Conservation (phyloP, 2,329 filamentous ascomycete genomes). For the Coniochaeta ligniaria region DNA sequence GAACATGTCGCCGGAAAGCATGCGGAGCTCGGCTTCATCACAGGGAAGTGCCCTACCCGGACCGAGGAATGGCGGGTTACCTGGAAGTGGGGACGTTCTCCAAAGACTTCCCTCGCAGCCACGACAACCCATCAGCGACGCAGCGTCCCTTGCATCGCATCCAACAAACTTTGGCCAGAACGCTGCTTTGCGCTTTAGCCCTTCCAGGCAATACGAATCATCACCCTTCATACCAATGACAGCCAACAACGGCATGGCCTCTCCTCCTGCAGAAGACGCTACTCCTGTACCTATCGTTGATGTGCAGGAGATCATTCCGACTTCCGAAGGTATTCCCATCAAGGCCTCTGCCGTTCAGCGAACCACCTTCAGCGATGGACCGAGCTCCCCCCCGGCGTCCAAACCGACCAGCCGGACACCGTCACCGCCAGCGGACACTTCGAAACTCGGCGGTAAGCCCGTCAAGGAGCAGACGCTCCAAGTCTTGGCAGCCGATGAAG, state of each 20-base stretch:
- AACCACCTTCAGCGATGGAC: slow-evolving; percentile 39
- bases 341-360: slow-evolving; percentile 45
- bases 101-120: not conserved
- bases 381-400: slow-evolving; percentile 15
- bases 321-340: slow-evolving; percentile 52
- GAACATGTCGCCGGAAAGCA: slow-evolving; percentile 12
- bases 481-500: slow-evolving; percentile 39
- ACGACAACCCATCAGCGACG: not conserved
- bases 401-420: slow-evolving; percentile 19
- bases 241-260: slow-evolving; percentile 2
- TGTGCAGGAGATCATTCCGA: slow-evolving; percentile 49
- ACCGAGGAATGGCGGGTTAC: not conserved
- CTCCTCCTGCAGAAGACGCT: slow-evolving; percentile 16
- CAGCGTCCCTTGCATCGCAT: slow-evolving; percentile 23
- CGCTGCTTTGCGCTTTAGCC: slow-evolving; percentile 16
- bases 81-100: not conserved
- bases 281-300: slow-evolving; percentile 43
- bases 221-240: slow-evolving; percentile 8
- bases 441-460: slow-evolving; percentile 21
- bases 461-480: slow-evolving; percentile 34
- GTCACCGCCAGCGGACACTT: slow-evolving; percentile 19
- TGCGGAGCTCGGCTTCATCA: slow-evolving; percentile 14
- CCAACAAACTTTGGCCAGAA: slow-evolving; percentile 17
- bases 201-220: not conserved
- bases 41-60: slow-evolving; percentile 6